Conservation (phyloP, 495 filamentous ascomycete genomes). For the Xylaria telfairii region DNA sequence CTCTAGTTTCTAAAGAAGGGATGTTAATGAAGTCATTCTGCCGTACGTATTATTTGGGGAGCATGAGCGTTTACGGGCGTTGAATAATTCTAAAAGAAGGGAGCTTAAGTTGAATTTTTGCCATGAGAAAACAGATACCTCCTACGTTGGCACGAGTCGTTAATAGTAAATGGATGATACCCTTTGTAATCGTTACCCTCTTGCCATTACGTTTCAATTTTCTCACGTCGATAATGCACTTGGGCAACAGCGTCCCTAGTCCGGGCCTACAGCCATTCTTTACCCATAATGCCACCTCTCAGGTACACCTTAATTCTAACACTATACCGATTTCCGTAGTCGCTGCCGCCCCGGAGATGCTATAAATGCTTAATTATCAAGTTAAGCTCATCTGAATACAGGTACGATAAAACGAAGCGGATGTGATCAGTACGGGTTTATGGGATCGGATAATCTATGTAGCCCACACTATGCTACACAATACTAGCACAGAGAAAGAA, state of each 20-base stretch:
- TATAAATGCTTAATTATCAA: not conserved
- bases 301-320: not conserved
- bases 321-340: not conserved
- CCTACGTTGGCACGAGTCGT: slow-evolving; percentile 7
- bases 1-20: not conserved
- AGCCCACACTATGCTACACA: not conserved
- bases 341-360: not conserved
- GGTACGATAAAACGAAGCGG: not conserved
- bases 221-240: not conserved
- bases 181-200: not conserved
- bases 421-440: not conserved
- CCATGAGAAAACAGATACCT: not conserved
- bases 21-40: not conserved
- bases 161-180: slow-evolving; percentile 16
- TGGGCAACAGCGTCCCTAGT: not conserved
- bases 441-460: not conserved
- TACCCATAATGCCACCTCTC: not conserved
- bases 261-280: not conserved
- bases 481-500: not conserved
- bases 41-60: not conserved
- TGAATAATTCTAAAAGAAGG: not conserved
- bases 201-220: not conserved
- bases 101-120: not conserved
- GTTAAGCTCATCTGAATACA: not conserved
- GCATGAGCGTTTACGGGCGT: slow-evolving; percentile 1